Conservation (phyloP, 129 eudicot species). For the Gnaphalium uliginosum region DNA sequence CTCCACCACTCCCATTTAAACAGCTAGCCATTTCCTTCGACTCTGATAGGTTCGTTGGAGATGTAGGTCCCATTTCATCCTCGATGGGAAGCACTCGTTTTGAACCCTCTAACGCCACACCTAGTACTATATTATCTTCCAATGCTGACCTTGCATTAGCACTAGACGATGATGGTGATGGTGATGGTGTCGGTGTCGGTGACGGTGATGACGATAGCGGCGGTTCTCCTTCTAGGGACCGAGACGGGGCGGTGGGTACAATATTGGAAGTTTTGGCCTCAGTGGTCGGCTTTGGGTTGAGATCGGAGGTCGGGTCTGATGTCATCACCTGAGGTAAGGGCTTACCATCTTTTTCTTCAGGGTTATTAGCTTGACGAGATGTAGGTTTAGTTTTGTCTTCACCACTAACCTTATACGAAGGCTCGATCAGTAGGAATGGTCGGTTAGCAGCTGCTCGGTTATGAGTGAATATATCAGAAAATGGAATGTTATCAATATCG, state of each 20-base stretch:
- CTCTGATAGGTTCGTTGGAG: constrained; percentile 30
- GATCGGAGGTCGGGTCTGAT: constrained; percentile 29
- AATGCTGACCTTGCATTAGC: constrained; percentile 37
- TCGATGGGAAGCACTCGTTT: constrained; percentile 72
- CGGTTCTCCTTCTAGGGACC: background rate
- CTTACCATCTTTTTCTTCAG: constrained; percentile 46
- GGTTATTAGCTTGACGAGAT: constrained; percentile 39
- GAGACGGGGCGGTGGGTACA: background rate
- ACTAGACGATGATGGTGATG: constrained; percentile 21
- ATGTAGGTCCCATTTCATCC: constrained; percentile 43
- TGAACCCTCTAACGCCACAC: constrained; percentile 86
- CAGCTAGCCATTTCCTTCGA: constrained; percentile 54
- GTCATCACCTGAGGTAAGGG: constrained; percentile 21
- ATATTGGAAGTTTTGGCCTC: constrained; percentile 17
- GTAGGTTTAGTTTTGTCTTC: constrained; percentile 54
- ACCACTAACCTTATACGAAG: constrained; percentile 52
- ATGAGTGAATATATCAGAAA: constrained; percentile 48
- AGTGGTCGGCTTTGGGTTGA: constrained; percentile 31
- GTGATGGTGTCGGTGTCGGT: background rate
- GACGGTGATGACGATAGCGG: background rate
- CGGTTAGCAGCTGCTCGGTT: constrained; percentile 49
- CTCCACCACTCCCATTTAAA: constrained; percentile 46
- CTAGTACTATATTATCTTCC: constrained; percentile 78
- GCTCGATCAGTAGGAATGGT: constrained; percentile 57
- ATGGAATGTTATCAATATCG: constrained; percentile 52